These are phyloP conservation scores for Huntiella savannae DNA, from an alignment of 2,329 filamentous ascomycete genomes.

Conservation along the genomic window DNA sequence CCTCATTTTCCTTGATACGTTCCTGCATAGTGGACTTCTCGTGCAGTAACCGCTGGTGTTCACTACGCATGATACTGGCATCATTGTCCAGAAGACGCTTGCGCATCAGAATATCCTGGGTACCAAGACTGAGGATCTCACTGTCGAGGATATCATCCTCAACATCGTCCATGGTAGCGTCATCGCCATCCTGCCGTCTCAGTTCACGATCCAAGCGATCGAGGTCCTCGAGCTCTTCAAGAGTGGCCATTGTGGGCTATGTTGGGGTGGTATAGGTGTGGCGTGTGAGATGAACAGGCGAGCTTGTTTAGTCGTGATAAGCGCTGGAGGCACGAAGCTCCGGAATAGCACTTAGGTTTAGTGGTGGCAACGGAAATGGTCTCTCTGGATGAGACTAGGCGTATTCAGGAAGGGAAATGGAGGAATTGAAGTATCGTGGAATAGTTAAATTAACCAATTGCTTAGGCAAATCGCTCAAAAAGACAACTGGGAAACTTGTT, in stretches of 20 bases:
- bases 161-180: constrained; percentile 83
- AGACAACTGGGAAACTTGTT: too few species aligned
- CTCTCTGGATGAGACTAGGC: too few species aligned
- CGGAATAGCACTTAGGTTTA: too few species aligned
- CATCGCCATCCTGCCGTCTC: constrained; percentile 39
- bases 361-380: too few species aligned
- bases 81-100: constrained; percentile 91
- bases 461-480: too few species aligned
- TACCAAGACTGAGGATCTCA: constrained; percentile 82
- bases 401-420: too few species aligned
- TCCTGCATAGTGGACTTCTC: constrained; percentile 93
- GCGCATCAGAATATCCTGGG: constrained; percentile 82
- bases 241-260: constrained; percentile 49
- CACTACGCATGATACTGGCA: constrained; percentile 95
- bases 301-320: too few species aligned
- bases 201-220: constrained; percentile 58
- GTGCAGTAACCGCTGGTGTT: constrained; percentile 81
- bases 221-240: constrained; percentile 81
- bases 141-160: constrained; percentile 75
- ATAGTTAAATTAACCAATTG: too few species aligned
- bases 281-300: neutral
- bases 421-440: too few species aligned
- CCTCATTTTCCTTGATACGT: constrained; percentile 97
- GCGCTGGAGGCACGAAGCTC: too few species aligned
- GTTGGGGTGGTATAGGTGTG: constrained; percentile 16